phyloP scores from a whole-genome alignment of 306 rosid species.

The Vigna angularis region DNA sequence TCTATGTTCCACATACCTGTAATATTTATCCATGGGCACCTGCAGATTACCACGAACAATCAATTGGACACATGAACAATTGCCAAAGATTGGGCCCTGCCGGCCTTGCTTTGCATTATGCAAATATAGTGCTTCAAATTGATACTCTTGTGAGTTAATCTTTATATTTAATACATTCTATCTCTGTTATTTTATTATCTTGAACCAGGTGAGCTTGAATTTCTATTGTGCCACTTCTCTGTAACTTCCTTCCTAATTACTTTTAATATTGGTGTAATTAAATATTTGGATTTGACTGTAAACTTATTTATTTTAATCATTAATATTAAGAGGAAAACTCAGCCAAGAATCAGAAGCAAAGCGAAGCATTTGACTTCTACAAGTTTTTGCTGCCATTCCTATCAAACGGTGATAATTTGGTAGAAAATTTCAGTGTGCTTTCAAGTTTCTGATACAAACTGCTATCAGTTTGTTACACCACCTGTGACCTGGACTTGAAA shows the following conservation, averaged over 20 bases:
- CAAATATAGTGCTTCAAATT: constrained; percentile 79
- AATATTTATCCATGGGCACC: constrained; percentile 42
- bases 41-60: constrained; percentile 56
- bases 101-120: constrained; percentile 86
- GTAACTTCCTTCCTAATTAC: background rate
- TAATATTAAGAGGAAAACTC: background rate
- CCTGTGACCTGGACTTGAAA: constrained; percentile 5
- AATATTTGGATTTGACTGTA: constrained; percentile 5
- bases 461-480: background rate
- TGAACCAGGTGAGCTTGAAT: constrained; percentile 19
- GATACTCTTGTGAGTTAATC: constrained; percentile 73
- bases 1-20: constrained; percentile 5
- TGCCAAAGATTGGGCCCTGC: constrained; percentile 75
- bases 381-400: background rate
- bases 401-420: constrained; percentile 21
- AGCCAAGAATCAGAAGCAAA: constrained; percentile 21
- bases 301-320: background rate
- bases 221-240: constrained; percentile 16
- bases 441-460: background rate
- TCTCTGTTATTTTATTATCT: background rate
- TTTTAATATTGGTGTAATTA: background rate
- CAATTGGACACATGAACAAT: constrained; percentile 46
- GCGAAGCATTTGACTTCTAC: background rate
- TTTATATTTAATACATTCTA: constrained; percentile 28
- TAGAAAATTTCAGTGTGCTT: background rate